These are phyloP conservation scores for Dicorynia guianensis DNA, from an alignment of 306 rosid species.

Conservation along the genomic window DNA sequence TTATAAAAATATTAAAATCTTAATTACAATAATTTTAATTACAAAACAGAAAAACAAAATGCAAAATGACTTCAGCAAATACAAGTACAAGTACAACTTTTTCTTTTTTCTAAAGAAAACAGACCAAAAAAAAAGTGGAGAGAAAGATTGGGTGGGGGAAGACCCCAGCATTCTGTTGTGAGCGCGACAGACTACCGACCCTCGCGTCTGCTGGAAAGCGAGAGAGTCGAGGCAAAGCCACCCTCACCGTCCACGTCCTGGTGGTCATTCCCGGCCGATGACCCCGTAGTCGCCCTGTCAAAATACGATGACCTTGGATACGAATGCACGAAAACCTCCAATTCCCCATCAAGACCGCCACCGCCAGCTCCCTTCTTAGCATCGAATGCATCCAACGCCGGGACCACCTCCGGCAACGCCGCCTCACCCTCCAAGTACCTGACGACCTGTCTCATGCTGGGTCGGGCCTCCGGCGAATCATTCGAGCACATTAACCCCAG, in stretches of 20 bases:
- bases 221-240: conserved; percentile 39
- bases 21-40: too few species aligned
- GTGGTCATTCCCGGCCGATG: conserved; percentile 44
- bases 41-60: too few species aligned
- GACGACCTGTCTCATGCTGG: conserved; percentile 55
- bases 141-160: not conserved
- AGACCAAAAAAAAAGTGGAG: not conserved
- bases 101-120: too few species aligned
- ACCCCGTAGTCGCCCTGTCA: conserved; percentile 41
- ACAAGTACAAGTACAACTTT: too few species aligned
- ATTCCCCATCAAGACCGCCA: conserved; percentile 7
- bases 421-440: conserved; percentile 61
- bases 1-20: too few species aligned
- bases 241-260: conserved; percentile 43
- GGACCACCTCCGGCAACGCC: conserved; percentile 41
- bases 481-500: conserved; percentile 64
- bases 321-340: conserved; percentile 42
- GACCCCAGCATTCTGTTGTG: not conserved
- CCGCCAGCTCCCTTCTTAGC: conserved; percentile 13
- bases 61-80: too few species aligned
- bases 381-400: conserved; percentile 37
- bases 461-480: conserved; percentile 49
- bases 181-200: not conserved
- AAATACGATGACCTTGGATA: conserved; percentile 41
- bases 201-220: conserved; percentile 33